These are phyloP conservation scores for Tolypocladium nubicola DNA, from an alignment of 2,329 filamentous ascomycete genomes.

Conservation along the genomic window DNA sequence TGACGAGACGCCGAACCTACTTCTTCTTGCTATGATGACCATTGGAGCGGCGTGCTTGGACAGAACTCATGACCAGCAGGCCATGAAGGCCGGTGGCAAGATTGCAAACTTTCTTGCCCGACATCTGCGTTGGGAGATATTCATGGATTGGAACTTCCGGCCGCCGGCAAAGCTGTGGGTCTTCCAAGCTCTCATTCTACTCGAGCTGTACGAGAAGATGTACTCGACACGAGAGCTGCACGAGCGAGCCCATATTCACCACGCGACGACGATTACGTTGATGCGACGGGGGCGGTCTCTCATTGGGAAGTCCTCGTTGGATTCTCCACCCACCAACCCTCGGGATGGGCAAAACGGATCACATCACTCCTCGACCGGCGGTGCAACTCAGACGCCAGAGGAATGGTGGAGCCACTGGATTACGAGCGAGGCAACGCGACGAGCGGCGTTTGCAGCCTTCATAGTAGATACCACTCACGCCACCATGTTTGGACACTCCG, in stretches of 20 bases:
- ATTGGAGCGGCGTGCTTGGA: slow-evolving; percentile 87
- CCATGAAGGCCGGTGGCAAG: slow-evolving; percentile 68
- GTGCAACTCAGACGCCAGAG: slow-evolving; percentile 57
- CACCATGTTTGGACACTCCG: slow-evolving; percentile 95
- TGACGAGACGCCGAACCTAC: slow-evolving; percentile 72
- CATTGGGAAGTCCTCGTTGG: slow-evolving; percentile 73
- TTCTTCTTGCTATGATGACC: slow-evolving; percentile 82
- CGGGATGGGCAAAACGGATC: slow-evolving; percentile 49
- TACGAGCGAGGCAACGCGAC: slow-evolving; percentile 78
- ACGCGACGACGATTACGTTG: slow-evolving; percentile 86
- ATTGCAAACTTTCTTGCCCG: slow-evolving; percentile 84
- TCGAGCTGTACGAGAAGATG: slow-evolving; percentile 97
- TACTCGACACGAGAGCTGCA: slow-evolving; percentile 86
- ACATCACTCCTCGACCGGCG: slow-evolving; percentile 51
- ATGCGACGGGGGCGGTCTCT: slow-evolving; percentile 91
- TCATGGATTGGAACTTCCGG: slow-evolving; percentile 80
- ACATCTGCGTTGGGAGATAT: slow-evolving; percentile 93
- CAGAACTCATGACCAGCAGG: slow-evolving; percentile 62
- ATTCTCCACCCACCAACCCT: slow-evolving; percentile 63
- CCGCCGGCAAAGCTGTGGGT: slow-evolving; percentile 94
- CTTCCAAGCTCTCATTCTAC: slow-evolving; percentile 78
- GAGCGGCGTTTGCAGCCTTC: slow-evolving; percentile 88
- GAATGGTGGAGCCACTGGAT: slow-evolving; percentile 98
- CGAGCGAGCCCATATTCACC: slow-evolving; percentile 91
- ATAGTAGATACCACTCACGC: slow-evolving; percentile 93